These are phyloP conservation scores for Yarrowia deformans DNA, from an alignment of 805 yeast genomes.

Conservation along the genomic window DNA sequence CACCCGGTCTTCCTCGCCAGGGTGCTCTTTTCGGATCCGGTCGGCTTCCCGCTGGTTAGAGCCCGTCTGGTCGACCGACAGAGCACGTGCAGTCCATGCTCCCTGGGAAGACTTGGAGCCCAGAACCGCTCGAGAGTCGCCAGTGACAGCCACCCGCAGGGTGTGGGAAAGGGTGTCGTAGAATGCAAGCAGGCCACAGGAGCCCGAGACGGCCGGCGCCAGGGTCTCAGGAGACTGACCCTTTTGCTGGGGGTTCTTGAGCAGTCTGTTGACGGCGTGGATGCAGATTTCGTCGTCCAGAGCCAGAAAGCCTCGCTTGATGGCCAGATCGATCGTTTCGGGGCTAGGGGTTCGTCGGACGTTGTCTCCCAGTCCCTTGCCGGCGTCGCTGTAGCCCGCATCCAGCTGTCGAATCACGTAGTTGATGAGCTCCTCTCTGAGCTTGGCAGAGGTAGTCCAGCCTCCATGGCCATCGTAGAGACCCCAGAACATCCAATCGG, in stretches of 20 bases:
- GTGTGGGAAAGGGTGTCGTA: slow-evolving; percentile 77
- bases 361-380: slow-evolving; percentile 59
- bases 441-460: slow-evolving; percentile 87
- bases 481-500: slow-evolving; percentile 95
- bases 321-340: slow-evolving; percentile 77
- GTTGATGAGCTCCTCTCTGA: slow-evolving; percentile 78
- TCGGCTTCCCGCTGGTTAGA: slow-evolving; percentile 86
- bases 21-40: slow-evolving; percentile 85
- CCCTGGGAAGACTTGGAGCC: slow-evolving; percentile 64
- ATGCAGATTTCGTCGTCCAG: slow-evolving; percentile 88
- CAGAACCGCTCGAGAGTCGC: slow-evolving; percentile 91
- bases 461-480: slow-evolving; percentile 98
- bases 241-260: slow-evolving; percentile 65
- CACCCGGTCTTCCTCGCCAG: slow-evolving; percentile 79
- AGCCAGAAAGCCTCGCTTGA: slow-evolving; percentile 77
- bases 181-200: slow-evolving; percentile 88
- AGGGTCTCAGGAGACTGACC: slow-evolving; percentile 70
- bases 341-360: slow-evolving; percentile 68
- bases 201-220: slow-evolving; percentile 94
- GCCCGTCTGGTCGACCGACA: slow-evolving; percentile 93
- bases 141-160: slow-evolving; percentile 91
- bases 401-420: slow-evolving; percentile 81
- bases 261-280: slow-evolving; percentile 71
- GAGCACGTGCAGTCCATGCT: slow-evolving; percentile 83
- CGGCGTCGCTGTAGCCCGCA: slow-evolving; percentile 50